These are phyloP conservation scores for Thelonectria rubi DNA, from an alignment of 2,329 filamentous ascomycete genomes.

Conservation along the genomic window DNA sequence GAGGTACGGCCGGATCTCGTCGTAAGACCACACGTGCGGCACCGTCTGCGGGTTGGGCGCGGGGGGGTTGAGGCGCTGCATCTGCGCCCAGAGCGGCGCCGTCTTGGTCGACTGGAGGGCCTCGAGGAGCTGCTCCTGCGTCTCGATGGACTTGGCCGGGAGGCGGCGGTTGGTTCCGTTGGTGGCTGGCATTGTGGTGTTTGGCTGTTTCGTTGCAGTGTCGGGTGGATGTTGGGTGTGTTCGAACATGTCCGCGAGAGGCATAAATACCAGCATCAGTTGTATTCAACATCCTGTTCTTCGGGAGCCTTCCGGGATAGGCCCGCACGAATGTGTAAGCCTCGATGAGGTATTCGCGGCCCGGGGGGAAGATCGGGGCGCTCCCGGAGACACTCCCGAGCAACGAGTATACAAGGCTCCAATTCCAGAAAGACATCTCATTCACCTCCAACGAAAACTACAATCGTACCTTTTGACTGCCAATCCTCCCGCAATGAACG, in stretches of 20 bases:
- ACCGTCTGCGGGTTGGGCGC: slow-evolving; percentile 53
- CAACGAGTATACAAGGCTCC: background rate
- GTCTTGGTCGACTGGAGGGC: slow-evolving; percentile 21
- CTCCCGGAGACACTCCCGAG: background rate
- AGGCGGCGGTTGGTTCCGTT: background rate
- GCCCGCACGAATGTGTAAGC: background rate
- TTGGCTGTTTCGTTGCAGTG: background rate
- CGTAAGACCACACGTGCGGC: slow-evolving; percentile 51
- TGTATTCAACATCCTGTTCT: background rate
- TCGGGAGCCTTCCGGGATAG: background rate
- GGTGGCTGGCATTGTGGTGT: background rate
- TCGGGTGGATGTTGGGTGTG: background rate
- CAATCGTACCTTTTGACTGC: too few species aligned
- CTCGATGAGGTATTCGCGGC: background rate
- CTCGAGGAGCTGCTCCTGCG: slow-evolving; percentile 9
- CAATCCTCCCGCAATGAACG: background rate
- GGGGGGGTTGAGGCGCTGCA: slow-evolving; percentile 56
- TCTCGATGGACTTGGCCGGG: slow-evolving; percentile 4
- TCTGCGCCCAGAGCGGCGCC: slow-evolving; percentile 58
- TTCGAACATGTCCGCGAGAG: background rate
- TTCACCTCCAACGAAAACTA: background rate
- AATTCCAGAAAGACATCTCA: background rate
- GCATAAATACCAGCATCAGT: background rate
- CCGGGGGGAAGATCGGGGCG: slow-evolving; percentile 1
- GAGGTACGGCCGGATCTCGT: slow-evolving; percentile 45